Evolutionary conservation across 2,329 filamentous ascomycete species (phyloP).

Genomic region (Xylariaceae sp.): DNA sequence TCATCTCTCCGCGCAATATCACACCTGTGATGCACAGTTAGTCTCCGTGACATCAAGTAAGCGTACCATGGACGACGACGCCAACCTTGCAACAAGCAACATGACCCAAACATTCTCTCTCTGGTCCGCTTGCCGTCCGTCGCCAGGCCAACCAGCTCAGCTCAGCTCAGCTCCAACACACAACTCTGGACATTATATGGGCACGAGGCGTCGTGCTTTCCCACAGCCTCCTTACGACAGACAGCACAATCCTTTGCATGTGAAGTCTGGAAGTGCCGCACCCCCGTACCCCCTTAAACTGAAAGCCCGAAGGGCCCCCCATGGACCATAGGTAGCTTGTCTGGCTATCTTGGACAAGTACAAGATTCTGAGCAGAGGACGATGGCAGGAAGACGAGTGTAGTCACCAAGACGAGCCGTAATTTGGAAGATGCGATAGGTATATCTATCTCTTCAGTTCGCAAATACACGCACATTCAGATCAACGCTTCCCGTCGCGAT

Average conservation of each 20-base stretch:
- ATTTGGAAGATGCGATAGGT: background rate
- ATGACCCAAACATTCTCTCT: slow-evolving; percentile 10
- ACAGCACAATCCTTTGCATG: background rate
- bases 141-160: background rate
- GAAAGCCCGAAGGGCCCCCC: background rate
- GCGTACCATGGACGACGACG: slow-evolving; percentile 1
- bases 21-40: slow-evolving; percentile 9
- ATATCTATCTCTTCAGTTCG: slow-evolving; percentile 38
- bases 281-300: background rate
- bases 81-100: slow-evolving; percentile 16
- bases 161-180: background rate
- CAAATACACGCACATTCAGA: slow-evolving; percentile 72
- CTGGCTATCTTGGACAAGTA: background rate
- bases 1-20: slow-evolving; percentile 7
- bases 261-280: background rate
- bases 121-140: slow-evolving; percentile 2
- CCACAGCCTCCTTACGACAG: background rate
- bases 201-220: background rate
- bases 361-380: background rate
- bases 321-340: background rate
- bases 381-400: background rate
- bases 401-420: background rate
- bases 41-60: slow-evolving; percentile 4
- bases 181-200: background rate
- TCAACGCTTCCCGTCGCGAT: slow-evolving; percentile 85